Evolutionary conservation across 768 basidiomycete genomes (phyloP).

Genomic region (Guyanaporus albipodus): DNA sequence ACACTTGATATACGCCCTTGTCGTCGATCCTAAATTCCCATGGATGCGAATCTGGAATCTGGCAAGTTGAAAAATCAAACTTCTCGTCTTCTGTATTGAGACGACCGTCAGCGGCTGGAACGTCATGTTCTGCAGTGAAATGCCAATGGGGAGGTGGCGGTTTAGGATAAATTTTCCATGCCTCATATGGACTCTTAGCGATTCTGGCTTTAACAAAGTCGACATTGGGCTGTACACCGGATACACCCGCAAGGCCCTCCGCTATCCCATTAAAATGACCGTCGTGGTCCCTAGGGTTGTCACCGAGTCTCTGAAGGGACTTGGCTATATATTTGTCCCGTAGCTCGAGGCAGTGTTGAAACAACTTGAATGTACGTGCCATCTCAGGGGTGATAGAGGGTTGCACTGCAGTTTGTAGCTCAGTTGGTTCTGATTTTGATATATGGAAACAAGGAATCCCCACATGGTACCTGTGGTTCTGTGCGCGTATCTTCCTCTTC

Average conservation of each 20-base stretch:
- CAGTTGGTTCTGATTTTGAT: not conserved
- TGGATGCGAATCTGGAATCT: conserved; percentile 63
- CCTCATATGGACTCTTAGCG: conserved; percentile 36
- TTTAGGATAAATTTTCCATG: conserved; percentile 88
- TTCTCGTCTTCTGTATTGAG: conserved; percentile 35
- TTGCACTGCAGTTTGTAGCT: conserved; percentile 16
- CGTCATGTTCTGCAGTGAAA: conserved; percentile 55
- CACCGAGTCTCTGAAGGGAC: conserved; percentile 89
- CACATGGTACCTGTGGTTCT: conserved; percentile 32
- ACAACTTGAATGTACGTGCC: conserved; percentile 57
- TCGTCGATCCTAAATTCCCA: conserved; percentile 75
- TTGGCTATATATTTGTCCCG: conserved; percentile 93
- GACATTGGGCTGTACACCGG: conserved; percentile 63
- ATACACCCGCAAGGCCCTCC: conserved; percentile 58
- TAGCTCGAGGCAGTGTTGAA: conserved; percentile 82
- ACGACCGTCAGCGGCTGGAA: conserved; percentile 39
- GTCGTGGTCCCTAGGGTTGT: conserved; percentile 92
- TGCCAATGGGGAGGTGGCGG: conserved; percentile 98
- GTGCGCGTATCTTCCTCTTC: conserved; percentile 36
- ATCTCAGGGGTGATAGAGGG: conserved; percentile 40
- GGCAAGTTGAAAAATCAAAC: conserved; percentile 68
- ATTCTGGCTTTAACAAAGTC: conserved; percentile 30
- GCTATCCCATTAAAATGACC: conserved; percentile 66
- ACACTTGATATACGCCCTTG: conserved; percentile 90
- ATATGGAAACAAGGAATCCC: conserved; percentile 8